A percentile compares a stretch with the other conserved stretches of the same genome.
Conservation (phyloP, 2,329 filamentous ascomycete species). For the Cryoendolithus antarcticus region DNA sequence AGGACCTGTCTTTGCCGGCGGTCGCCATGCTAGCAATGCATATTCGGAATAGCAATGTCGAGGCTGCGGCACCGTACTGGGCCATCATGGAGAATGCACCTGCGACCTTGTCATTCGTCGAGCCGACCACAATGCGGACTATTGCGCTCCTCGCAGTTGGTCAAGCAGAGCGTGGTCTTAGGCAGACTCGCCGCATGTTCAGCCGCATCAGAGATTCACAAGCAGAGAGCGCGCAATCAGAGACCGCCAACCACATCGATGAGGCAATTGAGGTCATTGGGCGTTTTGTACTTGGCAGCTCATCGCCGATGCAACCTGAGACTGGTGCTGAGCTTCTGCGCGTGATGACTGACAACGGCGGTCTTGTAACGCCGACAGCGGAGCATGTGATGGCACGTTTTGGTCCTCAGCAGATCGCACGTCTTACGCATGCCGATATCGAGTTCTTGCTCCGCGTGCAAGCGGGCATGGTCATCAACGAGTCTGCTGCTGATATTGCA, state of each 20-base stretch:
- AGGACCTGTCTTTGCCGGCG: conserved; percentile 43
- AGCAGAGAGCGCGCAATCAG: conserved; percentile 34
- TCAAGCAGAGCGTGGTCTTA: conserved; percentile 67
- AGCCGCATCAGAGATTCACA: conserved; percentile 59
- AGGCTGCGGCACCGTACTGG: conserved; percentile 71
- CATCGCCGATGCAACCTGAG: conserved; percentile 39
- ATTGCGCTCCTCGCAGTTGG: conserved; percentile 79
- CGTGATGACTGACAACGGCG: conserved; percentile 54
- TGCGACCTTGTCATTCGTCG: conserved; percentile 58
- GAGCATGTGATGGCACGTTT: conserved; percentile 49
- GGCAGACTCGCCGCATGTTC: conserved; percentile 76
- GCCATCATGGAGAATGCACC: conserved; percentile 52
- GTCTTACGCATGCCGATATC: conserved; percentile 41
- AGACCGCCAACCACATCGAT: conserved; percentile 68
- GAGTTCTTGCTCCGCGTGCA: conserved; percentile 51
- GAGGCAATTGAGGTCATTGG: conserved; percentile 66
- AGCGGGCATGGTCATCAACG: conserved; percentile 35
- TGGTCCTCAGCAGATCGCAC: conserved; percentile 46
- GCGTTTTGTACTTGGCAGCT: conserved; percentile 42
- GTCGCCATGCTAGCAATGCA: conserved; percentile 80
- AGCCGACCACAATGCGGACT: conserved; percentile 82
- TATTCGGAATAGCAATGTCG: conserved; percentile 68
- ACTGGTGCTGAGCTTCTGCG: conserved; percentile 48
- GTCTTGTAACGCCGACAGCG: conserved; percentile 46
- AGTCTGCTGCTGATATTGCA: conserved; percentile 41